Evolutionary conservation across 176 grass and related monocot species (phyloP).

Genomic region (Eleusine indica): DNA sequence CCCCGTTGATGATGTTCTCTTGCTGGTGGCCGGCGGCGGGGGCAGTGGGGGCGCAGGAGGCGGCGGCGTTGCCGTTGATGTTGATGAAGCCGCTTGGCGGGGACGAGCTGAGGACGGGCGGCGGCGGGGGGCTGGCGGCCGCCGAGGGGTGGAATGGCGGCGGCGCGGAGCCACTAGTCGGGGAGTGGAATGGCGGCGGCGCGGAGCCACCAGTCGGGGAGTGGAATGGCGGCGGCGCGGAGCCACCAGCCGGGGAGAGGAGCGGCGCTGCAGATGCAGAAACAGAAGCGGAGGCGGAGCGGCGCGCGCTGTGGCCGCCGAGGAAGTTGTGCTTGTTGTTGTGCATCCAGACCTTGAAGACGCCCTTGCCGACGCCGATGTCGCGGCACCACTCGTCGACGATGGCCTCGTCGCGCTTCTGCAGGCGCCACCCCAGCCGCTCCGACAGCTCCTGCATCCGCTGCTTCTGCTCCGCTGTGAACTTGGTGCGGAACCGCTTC

Average conservation of each 20-base stretch:
- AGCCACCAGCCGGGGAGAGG: too few species aligned
- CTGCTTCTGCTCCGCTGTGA: slow-evolving; percentile 89
- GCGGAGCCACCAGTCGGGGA: too few species aligned
- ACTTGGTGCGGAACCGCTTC: slow-evolving; percentile 97
- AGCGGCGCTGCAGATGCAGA: neutral
- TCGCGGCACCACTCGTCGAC: slow-evolving; percentile 91
- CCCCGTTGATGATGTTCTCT: neutral
- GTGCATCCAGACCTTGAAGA: slow-evolving; percentile 99
- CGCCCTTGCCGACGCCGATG: slow-evolving; percentile 89
- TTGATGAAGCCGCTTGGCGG: neutral
- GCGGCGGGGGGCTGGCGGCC: too few species aligned
- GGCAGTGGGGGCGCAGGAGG: too few species aligned
- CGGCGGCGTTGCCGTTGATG: neutral
- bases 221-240: too few species aligned
- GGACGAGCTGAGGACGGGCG: neutral
- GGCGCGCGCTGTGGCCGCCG: slow-evolving; percentile 63
- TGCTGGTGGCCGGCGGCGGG: neutral
- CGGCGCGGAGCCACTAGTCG: too few species aligned
- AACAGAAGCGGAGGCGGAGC: slow-evolving; percentile 9
- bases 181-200: too few species aligned
- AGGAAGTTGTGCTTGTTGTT: slow-evolving; percentile 99
- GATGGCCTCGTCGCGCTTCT: slow-evolving; percentile 86
- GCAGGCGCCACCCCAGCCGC: slow-evolving; percentile 91
- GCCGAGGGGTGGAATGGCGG: too few species aligned
- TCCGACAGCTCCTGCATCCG: slow-evolving; percentile 97